A percentile compares a stretch with the other conserved stretches of the same genome.
phyloP scores from a whole-genome alignment of 2,329 filamentous ascomycete genomes.

The Fusarium buharicum region DNA sequence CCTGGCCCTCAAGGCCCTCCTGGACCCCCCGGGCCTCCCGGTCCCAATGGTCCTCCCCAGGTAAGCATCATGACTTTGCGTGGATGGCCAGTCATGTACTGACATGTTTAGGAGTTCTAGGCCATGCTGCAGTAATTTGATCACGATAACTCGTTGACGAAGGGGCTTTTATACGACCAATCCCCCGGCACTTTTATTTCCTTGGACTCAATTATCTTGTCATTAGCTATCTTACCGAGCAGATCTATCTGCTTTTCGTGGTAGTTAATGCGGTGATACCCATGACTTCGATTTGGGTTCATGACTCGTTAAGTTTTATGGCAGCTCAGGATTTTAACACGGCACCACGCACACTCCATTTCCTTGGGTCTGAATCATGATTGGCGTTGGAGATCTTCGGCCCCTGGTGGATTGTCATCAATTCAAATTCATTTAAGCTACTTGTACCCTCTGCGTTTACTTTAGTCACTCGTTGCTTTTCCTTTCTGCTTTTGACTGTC shows the following conservation, averaged over 20 bases:
- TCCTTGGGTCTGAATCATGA: slow-evolving; percentile 54
- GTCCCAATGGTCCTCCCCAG: slow-evolving; percentile 54
- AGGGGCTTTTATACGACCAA: slow-evolving; percentile 41
- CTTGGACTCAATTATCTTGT: slow-evolving; percentile 46
- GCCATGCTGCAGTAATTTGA: slow-evolving; percentile 43
- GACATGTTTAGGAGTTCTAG: slow-evolving; percentile 33
- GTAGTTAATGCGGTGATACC: slow-evolving; percentile 43
- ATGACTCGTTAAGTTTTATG: slow-evolving; percentile 46
- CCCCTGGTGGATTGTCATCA: slow-evolving; percentile 52
- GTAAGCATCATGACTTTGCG: slow-evolving; percentile 42
- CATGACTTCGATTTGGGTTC: slow-evolving; percentile 41
- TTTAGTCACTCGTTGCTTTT: slow-evolving; percentile 43
- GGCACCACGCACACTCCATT: slow-evolving; percentile 48
- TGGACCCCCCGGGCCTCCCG: slow-evolving; percentile 53
- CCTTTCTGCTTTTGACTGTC: slow-evolving; percentile 41
- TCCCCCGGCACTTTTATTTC: slow-evolving; percentile 41
- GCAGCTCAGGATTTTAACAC: slow-evolving; percentile 47
- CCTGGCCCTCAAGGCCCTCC: slow-evolving; percentile 57
- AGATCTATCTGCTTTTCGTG: slow-evolving; percentile 40
- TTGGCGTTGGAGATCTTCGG: slow-evolving; percentile 56
- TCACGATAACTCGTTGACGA: slow-evolving; percentile 46
- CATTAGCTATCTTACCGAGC: slow-evolving; percentile 37
- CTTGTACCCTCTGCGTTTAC: slow-evolving; percentile 42
- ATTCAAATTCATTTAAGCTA: slow-evolving; percentile 51
- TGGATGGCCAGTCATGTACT: not conserved